Evolutionary conservation across 2,329 filamentous ascomycete species (phyloP).

Genomic region (Diaporthe vaccinii): DNA sequence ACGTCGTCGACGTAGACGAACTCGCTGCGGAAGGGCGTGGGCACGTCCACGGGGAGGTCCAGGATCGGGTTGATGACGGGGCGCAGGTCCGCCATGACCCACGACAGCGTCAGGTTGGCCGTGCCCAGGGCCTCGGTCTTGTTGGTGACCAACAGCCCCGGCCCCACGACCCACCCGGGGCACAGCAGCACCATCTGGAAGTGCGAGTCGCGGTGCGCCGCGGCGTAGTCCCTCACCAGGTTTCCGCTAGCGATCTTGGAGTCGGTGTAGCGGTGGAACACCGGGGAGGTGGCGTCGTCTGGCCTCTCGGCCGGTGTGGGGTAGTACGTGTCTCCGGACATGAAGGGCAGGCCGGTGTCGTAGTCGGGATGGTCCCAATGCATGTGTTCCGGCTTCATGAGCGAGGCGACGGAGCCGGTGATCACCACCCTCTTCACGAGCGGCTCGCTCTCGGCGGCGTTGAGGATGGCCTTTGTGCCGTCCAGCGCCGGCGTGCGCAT

Average conservation of each 20-base stretch:
- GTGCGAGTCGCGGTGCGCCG: constrained; percentile 25
- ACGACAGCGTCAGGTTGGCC: constrained; percentile 12
- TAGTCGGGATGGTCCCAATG: neutral
- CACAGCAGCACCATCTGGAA: constrained; percentile 31
- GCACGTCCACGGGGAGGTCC: neutral
- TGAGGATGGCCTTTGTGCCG: constrained; percentile 24
- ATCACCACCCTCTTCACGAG: constrained; percentile 26
- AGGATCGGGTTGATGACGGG: neutral
- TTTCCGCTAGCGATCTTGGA: constrained; percentile 29
- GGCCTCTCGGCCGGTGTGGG: constrained; percentile 6
- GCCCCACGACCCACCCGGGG: constrained; percentile 27
- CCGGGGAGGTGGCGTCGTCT: neutral
- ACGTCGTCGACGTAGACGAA: constrained; percentile 27
- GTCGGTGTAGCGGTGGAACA: constrained; percentile 10
- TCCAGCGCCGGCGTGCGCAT: constrained; percentile 20
- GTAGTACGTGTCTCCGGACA: neutral
- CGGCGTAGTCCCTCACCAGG: constrained; percentile 23
- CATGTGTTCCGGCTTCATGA: neutral
- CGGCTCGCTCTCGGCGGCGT: constrained; percentile 29
- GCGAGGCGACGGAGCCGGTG: constrained; percentile 24
- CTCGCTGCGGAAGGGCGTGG: constrained; percentile 16
- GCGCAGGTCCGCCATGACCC: constrained; percentile 17
- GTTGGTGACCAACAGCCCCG: constrained; percentile 9
- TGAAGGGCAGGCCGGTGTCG: neutral
- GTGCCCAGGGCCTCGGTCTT: constrained; percentile 16